Evolutionary conservation across 495 filamentous ascomycete species (phyloP).

Genomic region (Aspergillus conjunctus): DNA sequence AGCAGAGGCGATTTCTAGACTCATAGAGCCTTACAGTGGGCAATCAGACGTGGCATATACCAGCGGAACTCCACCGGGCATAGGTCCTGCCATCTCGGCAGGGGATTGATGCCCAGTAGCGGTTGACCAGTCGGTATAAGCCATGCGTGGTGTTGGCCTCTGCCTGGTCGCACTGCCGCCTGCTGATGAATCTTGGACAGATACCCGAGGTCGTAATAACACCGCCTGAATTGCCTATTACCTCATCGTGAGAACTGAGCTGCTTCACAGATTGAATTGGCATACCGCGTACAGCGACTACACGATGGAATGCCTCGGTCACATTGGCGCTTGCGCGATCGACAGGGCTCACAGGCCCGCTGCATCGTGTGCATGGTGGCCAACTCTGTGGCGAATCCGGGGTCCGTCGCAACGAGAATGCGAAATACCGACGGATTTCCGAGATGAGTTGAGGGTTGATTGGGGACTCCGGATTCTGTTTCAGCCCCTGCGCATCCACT

Average conservation of each 20-base stretch:
- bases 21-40: conserved; percentile 4
- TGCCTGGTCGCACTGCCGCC: neutral
- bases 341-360: neutral
- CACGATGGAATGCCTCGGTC: neutral
- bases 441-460: no score
- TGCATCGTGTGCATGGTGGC: no score
- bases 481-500: no score
- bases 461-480: no score
- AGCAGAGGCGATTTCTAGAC: neutral
- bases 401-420: no score
- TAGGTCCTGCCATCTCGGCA: neutral
- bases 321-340: neutral
- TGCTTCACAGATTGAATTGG: neutral
- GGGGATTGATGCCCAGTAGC: neutral
- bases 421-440: no score
- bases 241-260: neutral
- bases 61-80: conserved; percentile 4
- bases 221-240: neutral
- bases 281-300: neutral
- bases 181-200: neutral
- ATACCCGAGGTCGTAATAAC: neutral
- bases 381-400: no score
- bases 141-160: neutral
- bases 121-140: neutral
- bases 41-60: conserved; percentile 16